phyloP scores from a whole-genome alignment of 768 basidiomycete species.

The Cubamyces lactineus region DNA sequence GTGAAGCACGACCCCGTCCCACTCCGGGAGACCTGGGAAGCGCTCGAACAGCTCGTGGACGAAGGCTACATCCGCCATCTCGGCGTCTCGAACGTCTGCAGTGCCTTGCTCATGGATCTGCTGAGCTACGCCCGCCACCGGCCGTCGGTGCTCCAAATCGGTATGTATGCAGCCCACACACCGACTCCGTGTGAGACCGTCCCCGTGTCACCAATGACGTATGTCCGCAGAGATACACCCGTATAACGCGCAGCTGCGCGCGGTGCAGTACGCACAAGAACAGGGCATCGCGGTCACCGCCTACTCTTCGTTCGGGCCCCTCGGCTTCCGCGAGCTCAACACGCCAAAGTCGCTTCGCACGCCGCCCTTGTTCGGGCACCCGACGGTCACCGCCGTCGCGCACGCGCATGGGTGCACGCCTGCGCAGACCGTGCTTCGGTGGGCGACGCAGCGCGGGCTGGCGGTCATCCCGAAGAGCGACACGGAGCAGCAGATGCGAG shows the following conservation, averaged over 20 bases:
- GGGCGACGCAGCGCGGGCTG: constrained; percentile 76
- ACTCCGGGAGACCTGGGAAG: constrained; percentile 45
- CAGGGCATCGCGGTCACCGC: constrained; percentile 38
- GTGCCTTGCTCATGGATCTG: constrained; percentile 40
- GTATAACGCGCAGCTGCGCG: constrained; percentile 37
- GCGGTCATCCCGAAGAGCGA: constrained; percentile 79
- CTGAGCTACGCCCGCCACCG: constrained; percentile 42
- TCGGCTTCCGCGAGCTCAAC: constrained; percentile 37
- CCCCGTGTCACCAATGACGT: neutral
- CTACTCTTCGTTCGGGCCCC: constrained; percentile 41
- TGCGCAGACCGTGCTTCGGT: constrained; percentile 76
- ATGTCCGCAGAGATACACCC: constrained; percentile 39
- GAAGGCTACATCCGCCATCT: constrained; percentile 43
- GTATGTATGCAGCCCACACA: constrained; percentile 13
- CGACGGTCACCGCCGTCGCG: constrained; percentile 31
- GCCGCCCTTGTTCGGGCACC: constrained; percentile 34
- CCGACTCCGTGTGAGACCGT: neutral
- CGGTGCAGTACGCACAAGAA: constrained; percentile 32
- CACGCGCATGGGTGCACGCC: constrained; percentile 34
- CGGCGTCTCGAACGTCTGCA: constrained; percentile 43
- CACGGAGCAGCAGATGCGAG: constrained; percentile 38
- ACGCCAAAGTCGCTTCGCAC: constrained; percentile 27
- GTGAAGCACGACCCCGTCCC: constrained; percentile 37
- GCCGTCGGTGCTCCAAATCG: constrained; percentile 44
- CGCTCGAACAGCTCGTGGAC: constrained; percentile 44